Evolutionary conservation across 306 rosid genomes (phyloP).

Genomic region (Comarum palustre): DNA sequence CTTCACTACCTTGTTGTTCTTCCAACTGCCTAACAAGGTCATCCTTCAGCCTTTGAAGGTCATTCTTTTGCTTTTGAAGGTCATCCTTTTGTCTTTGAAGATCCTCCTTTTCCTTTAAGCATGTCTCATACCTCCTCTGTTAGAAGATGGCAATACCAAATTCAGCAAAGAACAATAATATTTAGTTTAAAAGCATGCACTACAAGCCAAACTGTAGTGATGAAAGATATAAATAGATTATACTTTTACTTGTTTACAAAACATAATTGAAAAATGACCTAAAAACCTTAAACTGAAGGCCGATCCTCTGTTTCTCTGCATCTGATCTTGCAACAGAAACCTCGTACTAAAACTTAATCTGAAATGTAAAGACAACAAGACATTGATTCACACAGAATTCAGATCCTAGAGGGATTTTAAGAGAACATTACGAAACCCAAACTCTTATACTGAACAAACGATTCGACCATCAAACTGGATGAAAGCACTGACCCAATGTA

Average conservation of each 20-base stretch:
- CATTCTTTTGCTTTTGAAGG: conserved; percentile 59
- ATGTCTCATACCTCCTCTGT: conserved; percentile 55
- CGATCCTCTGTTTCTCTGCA: conserved; percentile 32
- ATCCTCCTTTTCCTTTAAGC: conserved; percentile 71
- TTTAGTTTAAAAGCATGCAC: not conserved
- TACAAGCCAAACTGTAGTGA: not conserved
- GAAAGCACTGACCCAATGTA: too few species aligned
- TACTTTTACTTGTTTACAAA: not conserved
- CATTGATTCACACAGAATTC: too few species aligned
- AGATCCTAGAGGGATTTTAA: too few species aligned
- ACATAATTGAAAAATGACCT: not conserved
- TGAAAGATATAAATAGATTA: not conserved
- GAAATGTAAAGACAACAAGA: too few species aligned
- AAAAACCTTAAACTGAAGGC: conserved; percentile 54
- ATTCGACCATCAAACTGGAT: too few species aligned
- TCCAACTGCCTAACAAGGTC: conserved; percentile 74
- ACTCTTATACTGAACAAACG: too few species aligned
- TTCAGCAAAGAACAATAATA: too few species aligned
- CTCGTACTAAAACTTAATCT: too few species aligned
- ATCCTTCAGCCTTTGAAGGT: conserved; percentile 57
- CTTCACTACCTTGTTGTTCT: conserved; percentile 71
- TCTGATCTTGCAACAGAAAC: too few species aligned
- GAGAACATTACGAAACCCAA: too few species aligned
- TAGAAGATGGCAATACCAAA: not conserved
- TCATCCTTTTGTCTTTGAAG: conserved; percentile 59